Conservation (phyloP, 2,329 filamentous ascomycete genomes). For the Aspergillus jensenii region DNA sequence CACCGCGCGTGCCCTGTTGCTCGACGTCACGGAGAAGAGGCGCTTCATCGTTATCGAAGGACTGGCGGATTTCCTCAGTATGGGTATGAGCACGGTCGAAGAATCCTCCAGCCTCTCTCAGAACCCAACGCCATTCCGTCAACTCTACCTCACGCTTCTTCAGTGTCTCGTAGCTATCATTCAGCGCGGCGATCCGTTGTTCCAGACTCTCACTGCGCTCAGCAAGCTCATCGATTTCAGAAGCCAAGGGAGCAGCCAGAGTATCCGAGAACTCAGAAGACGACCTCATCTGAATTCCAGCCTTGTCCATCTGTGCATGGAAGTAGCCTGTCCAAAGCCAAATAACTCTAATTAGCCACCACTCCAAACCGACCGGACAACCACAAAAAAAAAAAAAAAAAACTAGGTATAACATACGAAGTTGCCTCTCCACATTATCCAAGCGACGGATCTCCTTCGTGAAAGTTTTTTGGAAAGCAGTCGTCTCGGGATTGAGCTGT, state of each 20-base stretch:
- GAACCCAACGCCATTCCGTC: constrained; percentile 97
- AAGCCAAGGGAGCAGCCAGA: constrained; percentile 81
- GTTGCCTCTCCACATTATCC: constrained; percentile 96
- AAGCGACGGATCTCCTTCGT: constrained; percentile 96
- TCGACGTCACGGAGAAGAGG: constrained; percentile 91
- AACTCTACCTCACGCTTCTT: constrained; percentile 97
- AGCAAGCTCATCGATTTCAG: constrained; percentile 93
- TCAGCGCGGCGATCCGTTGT: constrained; percentile 84
- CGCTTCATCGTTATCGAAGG: constrained; percentile 83
- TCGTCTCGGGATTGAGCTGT: constrained; percentile 88
- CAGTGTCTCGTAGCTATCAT: constrained; percentile 97
- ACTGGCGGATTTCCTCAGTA: constrained; percentile 93
- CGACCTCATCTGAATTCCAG: constrained; percentile 78
- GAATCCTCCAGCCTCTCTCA: constrained; percentile 94
- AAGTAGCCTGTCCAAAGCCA: constrained; percentile 70
- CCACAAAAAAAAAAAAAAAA: neutral
- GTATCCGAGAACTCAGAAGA: constrained; percentile 88
- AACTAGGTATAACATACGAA: constrained; percentile 63
- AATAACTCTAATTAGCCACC: neutral
- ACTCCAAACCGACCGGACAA: neutral
- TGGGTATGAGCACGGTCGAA: constrained; percentile 96
- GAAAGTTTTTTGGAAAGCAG: constrained; percentile 94
- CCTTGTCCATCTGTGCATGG: constrained; percentile 92
- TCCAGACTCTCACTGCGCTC: constrained; percentile 92
- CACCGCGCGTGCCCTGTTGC: constrained; percentile 63